Evolutionary conservation across 352 stramenopile species (phyloP), one percentile per base, ranked within the genome.

Genomic region (Globisporangium perplexum): DNA sequence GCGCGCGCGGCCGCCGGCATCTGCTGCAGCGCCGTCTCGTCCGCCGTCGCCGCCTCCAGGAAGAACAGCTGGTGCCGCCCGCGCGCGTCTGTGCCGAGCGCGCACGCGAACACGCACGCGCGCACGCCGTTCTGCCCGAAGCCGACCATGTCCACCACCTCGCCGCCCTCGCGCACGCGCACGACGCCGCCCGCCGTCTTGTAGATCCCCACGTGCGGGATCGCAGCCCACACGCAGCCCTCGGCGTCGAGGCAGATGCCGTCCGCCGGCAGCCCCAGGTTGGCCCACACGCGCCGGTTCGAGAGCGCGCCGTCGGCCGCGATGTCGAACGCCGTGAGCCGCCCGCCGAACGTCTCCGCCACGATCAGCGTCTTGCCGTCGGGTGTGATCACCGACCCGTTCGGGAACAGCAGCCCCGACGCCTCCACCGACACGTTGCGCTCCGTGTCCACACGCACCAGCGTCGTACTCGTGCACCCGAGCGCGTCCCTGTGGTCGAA

Each of bases 291-390:
- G 1, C 74, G 66, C 2, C 63, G 66, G 49, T 79, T 86, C 22
- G 56, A 69, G 4, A 88, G 65, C 35, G 52, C 62, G 0, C 77
- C 79, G 36, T 86, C 72, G 2, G 64, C 51, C 17, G 24, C 62
- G 49, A 90, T 80, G 42, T 87, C 77, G 43, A 79, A 90, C n/a
- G 74, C 79, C 7, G 72, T 87, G 20, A 90, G 59, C 7, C 62
- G 22, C 0, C 62, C 68, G 18, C 63, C 52, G 55, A 87, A 87
- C 18, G 79, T 88, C 63, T 90, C 79, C 24, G 66, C 77, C 7
- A 79, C 62, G 60, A 90, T 87, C 30, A 90, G 55, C 43, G 77
- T 90, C 65, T 79, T 87, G 35, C 74, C 77, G 44, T 90, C 79
- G 0, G 79, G 74, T 0, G 79, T 87, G 57, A 88, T 83, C 14